phyloP scores from a whole-genome alignment of 2,329 filamentous ascomycete genomes.

The Gyromitra esculenta region DNA sequence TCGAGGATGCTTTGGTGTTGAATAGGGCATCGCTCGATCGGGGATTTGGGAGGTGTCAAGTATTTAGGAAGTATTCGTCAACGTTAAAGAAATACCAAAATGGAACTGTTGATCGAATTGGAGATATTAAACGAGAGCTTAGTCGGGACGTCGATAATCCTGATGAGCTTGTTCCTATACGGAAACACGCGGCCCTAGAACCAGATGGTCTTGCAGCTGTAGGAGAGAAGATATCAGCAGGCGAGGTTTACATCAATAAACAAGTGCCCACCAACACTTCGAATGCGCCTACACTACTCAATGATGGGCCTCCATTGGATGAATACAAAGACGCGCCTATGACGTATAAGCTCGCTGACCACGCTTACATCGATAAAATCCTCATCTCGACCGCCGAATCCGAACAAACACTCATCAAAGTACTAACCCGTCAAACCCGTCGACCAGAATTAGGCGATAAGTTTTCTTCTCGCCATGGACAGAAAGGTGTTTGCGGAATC shows the following conservation, averaged over 20 bases:
- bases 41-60: slow-evolving; percentile 95
- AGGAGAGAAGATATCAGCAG: slow-evolving; percentile 78
- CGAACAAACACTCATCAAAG: slow-evolving; percentile 87
- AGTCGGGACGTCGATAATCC: slow-evolving; percentile 64
- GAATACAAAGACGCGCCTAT: slow-evolving; percentile 73
- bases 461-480: slow-evolving; percentile 96
- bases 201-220: slow-evolving; percentile 89
- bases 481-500: slow-evolving; percentile 97
- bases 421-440: slow-evolving; percentile 94
- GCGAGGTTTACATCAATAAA: slow-evolving; percentile 91
- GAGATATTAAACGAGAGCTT: slow-evolving; percentile 66
- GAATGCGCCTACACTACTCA: slow-evolving; percentile 62
- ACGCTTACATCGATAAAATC: slow-evolving; percentile 93
- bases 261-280: slow-evolving; percentile 81
- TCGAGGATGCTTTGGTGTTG: slow-evolving; percentile 94
- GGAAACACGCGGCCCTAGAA: slow-evolving; percentile 78
- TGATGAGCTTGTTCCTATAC: slow-evolving; percentile 69
- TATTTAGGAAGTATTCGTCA: slow-evolving; percentile 93
- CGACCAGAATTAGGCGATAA: slow-evolving; percentile 97
- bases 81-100: slow-evolving; percentile 91
- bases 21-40: slow-evolving; percentile 93
- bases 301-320: slow-evolving; percentile 71
- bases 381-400: slow-evolving; percentile 90
- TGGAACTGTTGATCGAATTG: slow-evolving; percentile 71
- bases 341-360: slow-evolving; percentile 84